Conservation (phyloP, 306 rosid species). For the Quercus parvula region DNA sequence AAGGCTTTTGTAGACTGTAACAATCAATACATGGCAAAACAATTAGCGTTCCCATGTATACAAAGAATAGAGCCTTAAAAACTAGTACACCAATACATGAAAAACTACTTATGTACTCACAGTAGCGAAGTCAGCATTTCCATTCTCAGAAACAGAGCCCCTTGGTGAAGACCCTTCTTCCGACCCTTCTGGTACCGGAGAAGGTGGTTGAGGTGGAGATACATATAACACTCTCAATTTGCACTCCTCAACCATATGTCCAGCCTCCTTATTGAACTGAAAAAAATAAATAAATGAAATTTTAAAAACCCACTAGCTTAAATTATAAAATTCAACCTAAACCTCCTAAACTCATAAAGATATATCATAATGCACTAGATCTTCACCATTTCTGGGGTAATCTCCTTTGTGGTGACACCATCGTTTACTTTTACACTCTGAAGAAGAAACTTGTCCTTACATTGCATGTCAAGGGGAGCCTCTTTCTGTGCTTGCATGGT, state of each 20-base stretch:
- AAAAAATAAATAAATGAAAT: too few relatives aligned
- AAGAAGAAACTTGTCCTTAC: conserved; percentile 94
- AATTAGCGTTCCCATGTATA: conserved; percentile 3
- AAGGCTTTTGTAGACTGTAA: conserved; percentile 61
- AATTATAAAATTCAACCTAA: conserved; percentile 26
- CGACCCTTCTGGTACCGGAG: conserved; percentile 89
- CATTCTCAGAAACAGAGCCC: conserved; percentile 72
- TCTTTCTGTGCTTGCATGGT: conserved; percentile 98
- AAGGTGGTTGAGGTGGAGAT: conserved; percentile 78
- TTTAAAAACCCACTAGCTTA: conserved; percentile 21
- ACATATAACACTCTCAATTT: conserved; percentile 86
- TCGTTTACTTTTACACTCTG: conserved; percentile 68
- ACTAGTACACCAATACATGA: conserved; percentile 3
- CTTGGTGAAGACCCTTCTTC: conserved; percentile 92
- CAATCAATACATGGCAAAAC: conserved; percentile 16
- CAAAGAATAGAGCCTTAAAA: not conserved
- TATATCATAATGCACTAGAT: not conserved
- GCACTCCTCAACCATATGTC: conserved; percentile 80
- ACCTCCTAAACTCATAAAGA: not conserved
- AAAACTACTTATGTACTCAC: conserved; percentile 48
- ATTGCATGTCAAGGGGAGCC: conserved; percentile 79
- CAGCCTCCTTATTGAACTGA: conserved; percentile 81
- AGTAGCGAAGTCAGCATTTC: conserved; percentile 44
- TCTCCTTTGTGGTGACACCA: conserved; percentile 52
- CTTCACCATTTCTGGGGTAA: conserved; percentile 81